Percentiles rank a stretch among this genome's conserved stretches.
These are phyloP conservation scores for Sarocladium oryzae DNA, from an alignment of 2,329 filamentous ascomycete species.

Conservation along the genomic window DNA sequence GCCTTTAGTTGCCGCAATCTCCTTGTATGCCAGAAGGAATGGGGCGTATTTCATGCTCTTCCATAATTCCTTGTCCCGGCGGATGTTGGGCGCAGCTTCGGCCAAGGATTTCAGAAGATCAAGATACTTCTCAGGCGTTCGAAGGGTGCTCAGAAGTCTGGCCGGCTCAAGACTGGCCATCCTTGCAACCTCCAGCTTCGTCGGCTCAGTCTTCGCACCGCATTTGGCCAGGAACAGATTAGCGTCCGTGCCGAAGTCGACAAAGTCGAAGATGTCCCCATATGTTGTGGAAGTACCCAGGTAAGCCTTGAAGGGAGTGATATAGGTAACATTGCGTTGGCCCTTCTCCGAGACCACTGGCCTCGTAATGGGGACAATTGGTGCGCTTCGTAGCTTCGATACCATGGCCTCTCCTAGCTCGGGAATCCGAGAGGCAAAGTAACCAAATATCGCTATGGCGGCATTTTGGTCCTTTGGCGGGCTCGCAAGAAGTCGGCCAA, in stretches of 20 bases:
- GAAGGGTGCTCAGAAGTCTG: slow-evolving; percentile 71
- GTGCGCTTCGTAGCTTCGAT: slow-evolving; percentile 53
- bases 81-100: slow-evolving; percentile 62
- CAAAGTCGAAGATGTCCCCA: slow-evolving; percentile 91
- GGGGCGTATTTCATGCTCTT: slow-evolving; percentile 66
- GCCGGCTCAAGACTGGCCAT: slow-evolving; percentile 81
- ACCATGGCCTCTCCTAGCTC: slow-evolving; percentile 62
- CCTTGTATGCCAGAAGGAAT: slow-evolving; percentile 79
- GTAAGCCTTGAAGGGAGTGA: slow-evolving; percentile 71
- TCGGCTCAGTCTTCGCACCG: slow-evolving; percentile 87
- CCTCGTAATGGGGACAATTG: slow-evolving; percentile 63
- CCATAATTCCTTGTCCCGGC: slow-evolving; percentile 73
- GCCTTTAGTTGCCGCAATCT: slow-evolving; percentile 46
- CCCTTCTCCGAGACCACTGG: slow-evolving; percentile 33
- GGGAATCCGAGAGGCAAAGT: slow-evolving; percentile 70
- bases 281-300: slow-evolving; percentile 67
- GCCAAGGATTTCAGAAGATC: slow-evolving; percentile 75
- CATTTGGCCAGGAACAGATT: slow-evolving; percentile 85
- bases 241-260: slow-evolving; percentile 82
- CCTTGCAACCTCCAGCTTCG: slow-evolving; percentile 74
- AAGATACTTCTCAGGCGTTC: slow-evolving; percentile 79
- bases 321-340: slow-evolving; percentile 23
- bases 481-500: slow-evolving; percentile 62
- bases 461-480: slow-evolving; percentile 63
- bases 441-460: slow-evolving; percentile 70